phyloP scores from a whole-genome alignment of 2,329 filamentous ascomycete species.

The Hyphodiscus sp. region DNA sequence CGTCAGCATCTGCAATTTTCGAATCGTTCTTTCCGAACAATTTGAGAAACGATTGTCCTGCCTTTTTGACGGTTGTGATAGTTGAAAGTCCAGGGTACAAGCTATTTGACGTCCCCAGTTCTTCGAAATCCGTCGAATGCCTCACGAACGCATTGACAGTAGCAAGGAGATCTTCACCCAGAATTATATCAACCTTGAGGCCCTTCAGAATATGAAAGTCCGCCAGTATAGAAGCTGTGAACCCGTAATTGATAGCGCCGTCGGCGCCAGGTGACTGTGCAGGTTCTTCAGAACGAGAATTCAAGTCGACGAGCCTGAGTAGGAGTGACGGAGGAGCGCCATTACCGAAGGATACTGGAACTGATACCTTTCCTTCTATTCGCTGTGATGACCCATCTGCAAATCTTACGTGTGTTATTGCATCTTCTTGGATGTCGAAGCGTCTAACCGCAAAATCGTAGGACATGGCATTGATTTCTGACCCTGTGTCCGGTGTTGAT shows the following conservation, averaged over 20 bases:
- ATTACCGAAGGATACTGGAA: slow-evolving; percentile 3
- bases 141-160: slow-evolving; percentile 1
- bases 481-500: slow-evolving; percentile 1
- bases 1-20: background rate
- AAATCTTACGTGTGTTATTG: background rate
- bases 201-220: slow-evolving; percentile 1
- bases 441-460: background rate
- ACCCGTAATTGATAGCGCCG: background rate
- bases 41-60: background rate
- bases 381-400: background rate
- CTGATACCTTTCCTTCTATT: background rate
- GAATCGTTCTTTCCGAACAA: background rate
- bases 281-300: background rate
- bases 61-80: background rate
- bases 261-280: background rate
- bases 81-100: background rate
- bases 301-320: background rate
- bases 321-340: background rate
- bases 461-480: slow-evolving; percentile 6
- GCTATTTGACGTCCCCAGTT: background rate
- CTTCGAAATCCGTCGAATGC: background rate
- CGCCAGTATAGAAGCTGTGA: background rate
- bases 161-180: slow-evolving; percentile 3
- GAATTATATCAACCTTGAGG: slow-evolving; percentile 1
- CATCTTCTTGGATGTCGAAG: background rate